Evolutionary conservation across 305 asterid species (phyloP).

Genomic region (Striga hermonthica): DNA sequence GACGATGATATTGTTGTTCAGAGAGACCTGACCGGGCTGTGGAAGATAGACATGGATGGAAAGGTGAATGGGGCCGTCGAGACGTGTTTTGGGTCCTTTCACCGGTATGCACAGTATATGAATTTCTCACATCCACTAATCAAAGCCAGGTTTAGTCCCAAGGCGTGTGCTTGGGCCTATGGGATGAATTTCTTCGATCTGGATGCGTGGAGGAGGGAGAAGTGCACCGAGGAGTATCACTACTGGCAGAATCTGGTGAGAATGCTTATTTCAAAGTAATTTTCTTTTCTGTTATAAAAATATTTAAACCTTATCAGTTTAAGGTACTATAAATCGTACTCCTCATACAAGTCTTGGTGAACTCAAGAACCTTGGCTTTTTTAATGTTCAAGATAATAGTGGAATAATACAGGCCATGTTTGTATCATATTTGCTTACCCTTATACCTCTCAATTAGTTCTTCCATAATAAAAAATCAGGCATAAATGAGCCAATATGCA

Average conservation of each 20-base stretch:
- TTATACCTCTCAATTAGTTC: too few species aligned
- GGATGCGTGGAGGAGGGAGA: slow-evolving; percentile 75
- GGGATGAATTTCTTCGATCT: slow-evolving; percentile 80
- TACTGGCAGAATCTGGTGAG: slow-evolving; percentile 82
- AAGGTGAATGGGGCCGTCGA: slow-evolving; percentile 80
- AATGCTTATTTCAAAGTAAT: slow-evolving; percentile 8
- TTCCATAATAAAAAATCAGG: too few species aligned
- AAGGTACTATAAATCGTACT: neutral
- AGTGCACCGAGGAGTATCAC: slow-evolving; percentile 71
- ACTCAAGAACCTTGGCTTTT: slow-evolving; percentile 1
- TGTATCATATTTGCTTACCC: neutral
- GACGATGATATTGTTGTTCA: slow-evolving; percentile 79
- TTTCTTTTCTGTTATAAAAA: neutral
- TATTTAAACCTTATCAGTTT: neutral
- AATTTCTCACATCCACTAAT: slow-evolving; percentile 75
- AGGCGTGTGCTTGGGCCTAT: slow-evolving; percentile 89
- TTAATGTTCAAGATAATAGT: neutral
- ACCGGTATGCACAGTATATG: slow-evolving; percentile 74
- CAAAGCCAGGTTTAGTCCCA: slow-evolving; percentile 63
- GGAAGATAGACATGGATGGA: slow-evolving; percentile 73
- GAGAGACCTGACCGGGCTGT: slow-evolving; percentile 66
- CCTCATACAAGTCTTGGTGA: slow-evolving; percentile 3
- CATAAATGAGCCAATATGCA: neutral
- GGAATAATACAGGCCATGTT: neutral
- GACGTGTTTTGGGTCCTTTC: slow-evolving; percentile 74